Conservation (phyloP, 257 asterid genomes). For the Coffea canephora region DNA sequence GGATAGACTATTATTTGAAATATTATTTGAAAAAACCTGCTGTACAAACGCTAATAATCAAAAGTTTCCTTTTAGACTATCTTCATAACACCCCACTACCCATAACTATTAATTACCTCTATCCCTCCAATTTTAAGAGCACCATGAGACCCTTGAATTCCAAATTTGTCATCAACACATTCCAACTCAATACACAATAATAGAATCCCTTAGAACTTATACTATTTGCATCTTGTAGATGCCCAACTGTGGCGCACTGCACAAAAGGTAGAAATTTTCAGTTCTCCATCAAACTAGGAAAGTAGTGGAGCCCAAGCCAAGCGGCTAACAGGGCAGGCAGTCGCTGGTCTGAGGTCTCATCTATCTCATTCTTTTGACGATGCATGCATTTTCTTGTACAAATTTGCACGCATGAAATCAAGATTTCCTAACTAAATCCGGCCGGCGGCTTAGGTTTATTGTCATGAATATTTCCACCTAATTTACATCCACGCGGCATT, state of each 20-base stretch:
- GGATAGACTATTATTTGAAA: too few relatives aligned
- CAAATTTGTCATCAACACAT: too few relatives aligned
- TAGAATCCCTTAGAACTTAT: too few relatives aligned
- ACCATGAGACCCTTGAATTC: not conserved
- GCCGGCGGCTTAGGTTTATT: conserved; percentile 7
- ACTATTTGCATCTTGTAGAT: too few relatives aligned
- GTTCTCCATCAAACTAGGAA: too few relatives aligned
- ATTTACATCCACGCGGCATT: conserved; percentile 1
- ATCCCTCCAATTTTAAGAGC: not conserved
- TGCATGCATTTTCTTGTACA: not conserved
- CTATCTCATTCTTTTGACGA: not conserved
- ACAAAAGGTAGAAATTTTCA: not conserved
- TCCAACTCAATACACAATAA: not conserved
- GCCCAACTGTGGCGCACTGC: not conserved
- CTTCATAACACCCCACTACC: not conserved
- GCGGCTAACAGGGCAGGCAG: not conserved
- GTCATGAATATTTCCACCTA: conserved; percentile 3
- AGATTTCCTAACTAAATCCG: not conserved
- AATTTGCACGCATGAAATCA: conserved; percentile 4
- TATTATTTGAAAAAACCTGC: too few relatives aligned
- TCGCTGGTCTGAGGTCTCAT: not conserved
- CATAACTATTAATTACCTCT: not conserved
- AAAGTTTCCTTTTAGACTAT: not conserved
- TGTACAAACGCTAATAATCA: too few relatives aligned
- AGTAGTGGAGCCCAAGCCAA: not conserved